Percentiles rank a stretch among this genome's conserved stretches.
Conservation (phyloP, 192 early-diverging fungal species). For the Chytriomyces sp. region DNA sequence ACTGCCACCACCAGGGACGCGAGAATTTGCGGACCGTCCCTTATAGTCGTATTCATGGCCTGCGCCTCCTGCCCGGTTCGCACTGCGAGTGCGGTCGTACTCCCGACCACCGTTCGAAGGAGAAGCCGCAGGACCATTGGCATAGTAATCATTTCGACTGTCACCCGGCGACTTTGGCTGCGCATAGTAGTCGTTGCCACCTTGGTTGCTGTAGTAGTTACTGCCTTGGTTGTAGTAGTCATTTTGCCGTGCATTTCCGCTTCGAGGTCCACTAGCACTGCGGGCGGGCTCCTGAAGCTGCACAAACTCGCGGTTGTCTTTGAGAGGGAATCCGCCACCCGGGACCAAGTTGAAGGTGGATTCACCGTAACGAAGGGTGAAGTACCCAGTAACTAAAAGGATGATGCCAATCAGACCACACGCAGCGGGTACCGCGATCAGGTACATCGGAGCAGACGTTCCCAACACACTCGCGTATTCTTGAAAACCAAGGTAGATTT, state of each 20-base stretch:
- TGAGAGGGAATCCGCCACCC: background rate
- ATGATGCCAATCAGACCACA: background rate
- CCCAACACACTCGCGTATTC: background rate
- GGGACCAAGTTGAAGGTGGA: background rate
- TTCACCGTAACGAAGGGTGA: conserved; percentile 7
- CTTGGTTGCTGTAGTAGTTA: background rate
- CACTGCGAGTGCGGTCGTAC: background rate
- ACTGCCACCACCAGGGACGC: background rate
- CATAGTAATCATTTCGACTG: background rate
- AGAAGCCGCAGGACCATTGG: background rate
- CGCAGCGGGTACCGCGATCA: background rate
- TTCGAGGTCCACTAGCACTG: background rate
- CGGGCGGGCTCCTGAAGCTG: background rate
- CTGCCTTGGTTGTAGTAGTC: background rate
- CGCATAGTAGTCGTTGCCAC: background rate
- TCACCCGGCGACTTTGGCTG: background rate
- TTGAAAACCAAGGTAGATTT: conserved; percentile 18
- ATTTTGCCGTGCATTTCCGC: background rate
- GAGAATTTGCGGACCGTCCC: background rate
- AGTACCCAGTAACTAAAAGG: conserved; percentile 2
- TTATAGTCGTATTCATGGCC: background rate
- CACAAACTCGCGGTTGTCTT: conserved; percentile 7
- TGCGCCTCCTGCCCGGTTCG: background rate
- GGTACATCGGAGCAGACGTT: background rate
- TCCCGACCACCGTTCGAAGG: too few species aligned